Evolutionary conservation across 2,329 filamentous ascomycete genomes (phyloP).

Genomic region (Botryotinia convoluta): DNA sequence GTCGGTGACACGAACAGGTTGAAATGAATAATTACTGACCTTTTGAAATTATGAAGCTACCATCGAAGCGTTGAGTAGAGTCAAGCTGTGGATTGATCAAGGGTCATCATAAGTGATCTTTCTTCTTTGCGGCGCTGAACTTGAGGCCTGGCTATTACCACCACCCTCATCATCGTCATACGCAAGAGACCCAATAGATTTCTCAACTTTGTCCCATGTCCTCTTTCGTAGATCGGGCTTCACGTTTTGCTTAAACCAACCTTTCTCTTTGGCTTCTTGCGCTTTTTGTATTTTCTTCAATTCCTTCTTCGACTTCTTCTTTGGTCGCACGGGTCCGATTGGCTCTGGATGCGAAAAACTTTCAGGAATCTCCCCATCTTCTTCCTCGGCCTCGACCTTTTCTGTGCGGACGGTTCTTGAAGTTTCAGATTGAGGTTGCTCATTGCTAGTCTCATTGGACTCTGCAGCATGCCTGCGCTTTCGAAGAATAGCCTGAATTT

Average conservation of each 20-base stretch:
- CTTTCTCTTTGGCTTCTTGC: constrained; percentile 29
- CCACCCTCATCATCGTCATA: constrained; percentile 50
- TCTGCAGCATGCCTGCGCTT: constrained; percentile 41
- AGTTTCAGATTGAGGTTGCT: not conserved
- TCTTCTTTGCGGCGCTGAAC: constrained; percentile 43
- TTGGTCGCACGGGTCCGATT: constrained; percentile 21
- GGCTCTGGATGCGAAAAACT: constrained; percentile 17
- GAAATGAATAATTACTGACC: constrained; percentile 21
- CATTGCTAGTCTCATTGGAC: constrained; percentile 22
- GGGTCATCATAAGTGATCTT: constrained; percentile 49
- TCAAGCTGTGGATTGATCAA: constrained; percentile 30
- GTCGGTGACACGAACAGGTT: constrained; percentile 19
- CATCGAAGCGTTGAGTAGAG: not conserved
- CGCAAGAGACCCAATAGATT: constrained; percentile 57
- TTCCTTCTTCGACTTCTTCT: constrained; percentile 20
- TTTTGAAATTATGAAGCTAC: not conserved
- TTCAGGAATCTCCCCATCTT: constrained; percentile 21
- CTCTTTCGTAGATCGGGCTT: constrained; percentile 64
- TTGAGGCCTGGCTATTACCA: constrained; percentile 26
- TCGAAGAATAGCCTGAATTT: constrained; percentile 70
- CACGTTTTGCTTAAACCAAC: constrained; percentile 41
- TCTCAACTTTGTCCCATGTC: constrained; percentile 65
- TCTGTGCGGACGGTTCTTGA: constrained; percentile 1
- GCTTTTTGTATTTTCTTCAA: constrained; percentile 30
- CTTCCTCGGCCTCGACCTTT: constrained; percentile 23